Base-by-base conservation (phyloP, 495 filamentous ascomycete species). In the Annulohypoxylon nitens region DNA sequence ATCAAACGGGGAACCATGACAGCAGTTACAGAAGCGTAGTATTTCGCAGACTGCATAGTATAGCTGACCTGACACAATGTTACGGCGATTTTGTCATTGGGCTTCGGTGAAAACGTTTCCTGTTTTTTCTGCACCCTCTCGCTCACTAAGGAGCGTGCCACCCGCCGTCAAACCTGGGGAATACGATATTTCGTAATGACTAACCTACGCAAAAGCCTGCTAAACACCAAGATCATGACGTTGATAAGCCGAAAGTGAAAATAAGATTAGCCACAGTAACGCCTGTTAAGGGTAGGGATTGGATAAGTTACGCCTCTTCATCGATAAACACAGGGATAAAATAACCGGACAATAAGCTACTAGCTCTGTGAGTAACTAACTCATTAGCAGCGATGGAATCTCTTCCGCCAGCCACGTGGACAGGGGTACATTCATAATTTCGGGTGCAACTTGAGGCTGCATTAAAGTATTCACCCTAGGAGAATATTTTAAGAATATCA, bases 401-500 rank as follows among this genome's bases (percentile, higher is more conserved):
- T 14, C 43, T n/a, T 48, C 60, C 39, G 58, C 25, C 47, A 61
- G 66, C 71, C 71, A 74, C 71, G 71, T 74, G 67, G 57, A 26
- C 23, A 36, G 20, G 11, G 16, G 60, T 54, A 64, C 67, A 70
- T 70, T 59, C 59, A 61, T 10, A 54, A 51, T n/a, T 41, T 60
- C 41, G 7, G 47, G 62, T 74, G 67, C 47, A 51, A 65, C 45
- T 23, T 64, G 59, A 57, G 45, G 55, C 57, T 63, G 57, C 58
- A 47, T 62, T 62, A 60, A 43, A 57, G 58, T n/a, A 51, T 50
- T 1, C 43, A 20, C 62, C 45, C 71, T 74, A 74, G 62, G 67
- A 62, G 67, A 67, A 47, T 74, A 70, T 59, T 74, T 59, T 23
- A 23, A 30, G 30, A 30, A 48, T 54, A 74, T 70, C 62, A 70